Base-by-base conservation (phyloP, 192 early-diverging fungal genomes). In the Phlyctochytrium arcticum region DNA sequence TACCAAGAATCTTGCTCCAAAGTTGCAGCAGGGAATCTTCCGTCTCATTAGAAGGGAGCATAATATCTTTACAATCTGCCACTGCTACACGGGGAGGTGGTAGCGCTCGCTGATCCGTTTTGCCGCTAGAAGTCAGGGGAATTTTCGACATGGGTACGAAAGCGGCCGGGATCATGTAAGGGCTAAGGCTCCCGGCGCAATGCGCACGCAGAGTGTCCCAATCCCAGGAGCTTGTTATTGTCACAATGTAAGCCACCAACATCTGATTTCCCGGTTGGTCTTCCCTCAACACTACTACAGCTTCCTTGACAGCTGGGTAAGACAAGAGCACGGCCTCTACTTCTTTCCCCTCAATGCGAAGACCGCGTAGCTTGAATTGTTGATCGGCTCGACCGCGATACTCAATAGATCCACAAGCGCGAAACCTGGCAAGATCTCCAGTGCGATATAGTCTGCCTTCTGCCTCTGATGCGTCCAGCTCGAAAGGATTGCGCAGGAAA, bases 261-360 rank as follows among this genome's bases (percentile, higher is more conserved):
- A 56, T 5, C 10, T 23, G 54, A 10, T 23, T 32, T 6, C 54
- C 54, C 37, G 37, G 37, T n/a, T 42, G 37, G 33, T 19, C 32
- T 8, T 31, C 57, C 36, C 24, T 46, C 9, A 24, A 48, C 9
- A 44, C 19, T 6, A 46, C 34, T 6, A 46, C 34, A 10, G 5
- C 34, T 21, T n/a, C 57, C 23, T 9, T 35, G 23, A 46, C 6
- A 32, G 15, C 30, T 23, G 6, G 5, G 54, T 7, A 33, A 6
- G 23, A 33, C 12, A 33, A 10, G 34, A 60, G 36, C 7, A 60
- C 57, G 26, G 9, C 21, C 5, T 60, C 48, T 33, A 69, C 36
- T 21, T 59, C 67, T 10, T 53, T 50, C 15, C 62, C 15, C 21
- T 70, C 70, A 29, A 70, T 61, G 10, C 70, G 46, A 5, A 31